A percentile compares a stretch with the other conserved stretches of the same genome.
Conservation (phyloP, 176 grass and related monocot species). For the Eleusine indica region DNA sequence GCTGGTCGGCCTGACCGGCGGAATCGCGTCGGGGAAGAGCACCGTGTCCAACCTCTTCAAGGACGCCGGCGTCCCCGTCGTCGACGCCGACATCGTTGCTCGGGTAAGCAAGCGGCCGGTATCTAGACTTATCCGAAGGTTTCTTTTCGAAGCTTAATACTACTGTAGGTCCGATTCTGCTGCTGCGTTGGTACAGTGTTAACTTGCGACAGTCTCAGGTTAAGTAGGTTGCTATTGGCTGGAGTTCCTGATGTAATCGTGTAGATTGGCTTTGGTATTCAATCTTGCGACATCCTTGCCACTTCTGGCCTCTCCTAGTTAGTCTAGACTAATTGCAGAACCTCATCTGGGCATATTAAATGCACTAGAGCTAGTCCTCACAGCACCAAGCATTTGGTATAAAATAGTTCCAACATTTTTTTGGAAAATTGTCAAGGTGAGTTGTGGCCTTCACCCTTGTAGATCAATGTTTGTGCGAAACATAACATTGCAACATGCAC, state of each 20-base stretch:
- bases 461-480: background rate
- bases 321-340: background rate
- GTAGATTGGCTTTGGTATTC: background rate
- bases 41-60: slow-evolving; percentile 86
- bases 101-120: slow-evolving; percentile 40
- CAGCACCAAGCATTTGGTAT: background rate
- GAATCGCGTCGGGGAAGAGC: slow-evolving; percentile 85
- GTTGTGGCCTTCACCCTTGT: background rate
- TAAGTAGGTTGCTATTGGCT: background rate
- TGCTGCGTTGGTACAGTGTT: background rate
- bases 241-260: background rate
- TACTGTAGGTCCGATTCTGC: background rate
- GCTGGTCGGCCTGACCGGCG: slow-evolving; percentile 75
- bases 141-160: background rate
- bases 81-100: slow-evolving; percentile 78
- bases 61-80: slow-evolving; percentile 62
- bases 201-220: background rate
- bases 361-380: background rate
- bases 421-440: background rate
- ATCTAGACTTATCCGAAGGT: background rate
- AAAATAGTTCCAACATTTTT: background rate
- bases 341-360: no score
- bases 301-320: background rate
- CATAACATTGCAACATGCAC: background rate
- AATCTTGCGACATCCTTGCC: background rate